Percentiles rank a stretch among this genome's conserved stretches.
These are phyloP conservation scores for Haplographium delicatum DNA, from an alignment of 495 filamentous ascomycete species.

Conservation along the genomic window DNA sequence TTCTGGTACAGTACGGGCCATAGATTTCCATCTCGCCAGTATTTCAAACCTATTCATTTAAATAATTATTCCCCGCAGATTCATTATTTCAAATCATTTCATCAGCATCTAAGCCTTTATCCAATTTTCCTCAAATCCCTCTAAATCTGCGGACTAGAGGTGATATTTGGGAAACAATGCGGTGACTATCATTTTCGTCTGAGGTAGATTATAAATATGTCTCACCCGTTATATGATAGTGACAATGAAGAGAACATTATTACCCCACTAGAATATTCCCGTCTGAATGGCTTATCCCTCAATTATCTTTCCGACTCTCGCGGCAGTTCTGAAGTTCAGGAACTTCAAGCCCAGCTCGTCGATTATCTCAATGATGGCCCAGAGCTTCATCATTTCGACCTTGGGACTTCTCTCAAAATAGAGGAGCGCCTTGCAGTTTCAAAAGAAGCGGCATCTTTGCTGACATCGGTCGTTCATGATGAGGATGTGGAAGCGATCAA, in stretches of 20 bases:
- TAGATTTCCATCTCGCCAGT: too few species aligned
- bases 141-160: too few species aligned
- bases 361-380: constrained; percentile 16
- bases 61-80: too few species aligned
- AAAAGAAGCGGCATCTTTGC: constrained; percentile 16
- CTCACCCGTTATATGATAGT: not conserved
- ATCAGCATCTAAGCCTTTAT: too few species aligned
- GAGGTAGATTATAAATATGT: too few species aligned
- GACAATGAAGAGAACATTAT: not conserved
- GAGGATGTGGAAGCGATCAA: constrained; percentile 19
- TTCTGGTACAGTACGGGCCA: too few species aligned
- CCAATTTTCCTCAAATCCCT: too few species aligned
- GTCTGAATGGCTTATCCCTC: constrained; percentile 32
- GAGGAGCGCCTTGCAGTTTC: constrained; percentile 28
- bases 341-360: constrained; percentile 2
- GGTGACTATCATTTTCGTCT: too few species aligned
- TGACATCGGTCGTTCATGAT: constrained; percentile 16
- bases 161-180: too few species aligned
- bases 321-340: constrained; percentile 7
- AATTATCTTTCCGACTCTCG: constrained; percentile 27
- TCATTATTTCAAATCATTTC: too few species aligned
- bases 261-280: constrained; percentile 35
- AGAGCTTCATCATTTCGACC: constrained; percentile 25
- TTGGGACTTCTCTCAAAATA: constrained; percentile 13
- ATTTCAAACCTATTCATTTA: too few species aligned